Evolutionary conservation across 129 eudicot species (phyloP).

Genomic region (Flaveria brownii): DNA sequence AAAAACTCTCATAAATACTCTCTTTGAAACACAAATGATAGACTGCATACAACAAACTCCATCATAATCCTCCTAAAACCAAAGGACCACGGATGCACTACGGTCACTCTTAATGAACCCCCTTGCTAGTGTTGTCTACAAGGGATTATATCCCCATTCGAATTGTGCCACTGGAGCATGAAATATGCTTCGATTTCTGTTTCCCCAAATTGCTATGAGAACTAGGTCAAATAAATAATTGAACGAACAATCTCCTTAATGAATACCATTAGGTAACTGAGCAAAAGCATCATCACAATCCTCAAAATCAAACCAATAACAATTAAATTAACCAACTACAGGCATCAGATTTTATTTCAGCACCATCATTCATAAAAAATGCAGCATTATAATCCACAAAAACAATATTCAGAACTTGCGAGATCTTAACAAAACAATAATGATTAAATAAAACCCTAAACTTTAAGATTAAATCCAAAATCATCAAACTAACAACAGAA

Average conservation of each 20-base stretch:
- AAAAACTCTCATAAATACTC: not conserved
- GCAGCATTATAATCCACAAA: not conserved
- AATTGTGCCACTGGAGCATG: conserved; percentile 7
- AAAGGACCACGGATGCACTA: not conserved
- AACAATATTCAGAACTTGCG: not conserved
- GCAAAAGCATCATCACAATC: conserved; percentile 1
- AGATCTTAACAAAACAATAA: not conserved
- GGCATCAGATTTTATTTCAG: not conserved
- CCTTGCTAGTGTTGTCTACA: not conserved
- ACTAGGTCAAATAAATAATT: too few relatives aligned
- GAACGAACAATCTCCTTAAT: not conserved
- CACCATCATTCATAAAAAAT: not conserved
- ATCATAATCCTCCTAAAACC: conserved; percentile 7
- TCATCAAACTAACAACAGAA: not conserved
- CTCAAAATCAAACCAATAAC: conserved; percentile 6
- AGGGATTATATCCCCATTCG: conserved; percentile 8
- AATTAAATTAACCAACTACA: not conserved
- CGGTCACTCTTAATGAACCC: conserved; percentile 2
- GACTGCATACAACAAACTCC: not conserved
- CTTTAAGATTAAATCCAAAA: not conserved
- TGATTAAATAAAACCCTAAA: not conserved
- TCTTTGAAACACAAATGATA: not conserved
- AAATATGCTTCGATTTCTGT: not conserved
- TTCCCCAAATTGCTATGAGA: conserved; percentile 2
- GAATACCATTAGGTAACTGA: not conserved